phyloP scores from a whole-genome alignment of 2,329 filamentous ascomycete species.

The Diaporthe ilicicola region DNA sequence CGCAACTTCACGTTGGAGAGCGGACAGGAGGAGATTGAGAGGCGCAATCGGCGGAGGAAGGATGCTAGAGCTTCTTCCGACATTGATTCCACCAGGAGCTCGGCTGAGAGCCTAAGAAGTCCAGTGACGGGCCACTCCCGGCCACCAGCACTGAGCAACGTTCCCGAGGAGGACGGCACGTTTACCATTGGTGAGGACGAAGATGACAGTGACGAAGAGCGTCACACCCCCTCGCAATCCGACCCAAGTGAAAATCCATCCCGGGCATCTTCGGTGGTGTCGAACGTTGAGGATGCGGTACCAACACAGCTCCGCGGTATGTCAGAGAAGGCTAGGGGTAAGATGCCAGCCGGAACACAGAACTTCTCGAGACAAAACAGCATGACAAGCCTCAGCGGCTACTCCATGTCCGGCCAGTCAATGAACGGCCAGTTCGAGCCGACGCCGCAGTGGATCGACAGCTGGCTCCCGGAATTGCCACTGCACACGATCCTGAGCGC shows the following conservation, averaged over 20 bases:
- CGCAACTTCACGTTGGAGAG: constrained; percentile 91
- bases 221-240: constrained; percentile 67
- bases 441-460: constrained; percentile 86
- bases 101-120: constrained; percentile 73
- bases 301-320: constrained; percentile 87
- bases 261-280: constrained; percentile 74
- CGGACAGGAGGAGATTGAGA: constrained; percentile 89
- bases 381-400: constrained; percentile 78
- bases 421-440: constrained; percentile 76
- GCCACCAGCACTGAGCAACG: constrained; percentile 67
- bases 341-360: constrained; percentile 86
- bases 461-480: constrained; percentile 90
- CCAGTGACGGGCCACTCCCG: constrained; percentile 64
- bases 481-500: constrained; percentile 85
- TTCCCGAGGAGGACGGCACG: constrained; percentile 79
- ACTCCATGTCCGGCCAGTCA: constrained; percentile 66
- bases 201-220: constrained; percentile 61
- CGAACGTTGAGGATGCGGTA: constrained; percentile 77
- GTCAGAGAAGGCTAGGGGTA: constrained; percentile 96
- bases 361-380: constrained; percentile 92
- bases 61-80: constrained; percentile 63
- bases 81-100: constrained; percentile 62
- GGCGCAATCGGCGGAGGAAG: constrained; percentile 76
- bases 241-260: constrained; percentile 71
- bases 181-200: constrained; percentile 92